These are phyloP conservation scores for Fusarium nanum DNA, from an alignment of 2,329 filamentous ascomycete genomes.

Conservation along the genomic window DNA sequence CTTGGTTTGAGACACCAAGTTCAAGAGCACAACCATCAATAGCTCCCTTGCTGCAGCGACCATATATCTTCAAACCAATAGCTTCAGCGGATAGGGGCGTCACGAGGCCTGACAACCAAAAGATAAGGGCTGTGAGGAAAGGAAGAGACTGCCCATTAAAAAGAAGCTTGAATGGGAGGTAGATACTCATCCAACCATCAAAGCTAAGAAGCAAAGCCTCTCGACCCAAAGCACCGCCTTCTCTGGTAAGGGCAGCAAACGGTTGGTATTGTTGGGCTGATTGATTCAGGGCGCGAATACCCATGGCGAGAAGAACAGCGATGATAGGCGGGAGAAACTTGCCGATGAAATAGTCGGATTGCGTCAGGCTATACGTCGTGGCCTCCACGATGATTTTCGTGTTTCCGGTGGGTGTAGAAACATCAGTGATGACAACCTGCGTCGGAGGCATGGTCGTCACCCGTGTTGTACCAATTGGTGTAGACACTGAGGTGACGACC, in stretches of 20 bases:
- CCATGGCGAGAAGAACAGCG: constrained; percentile 54
- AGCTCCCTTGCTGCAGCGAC: constrained; percentile 26
- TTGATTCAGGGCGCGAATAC: constrained; percentile 55
- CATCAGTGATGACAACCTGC: constrained; percentile 30
- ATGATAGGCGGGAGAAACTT: constrained; percentile 57
- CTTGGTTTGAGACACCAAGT: constrained; percentile 31
- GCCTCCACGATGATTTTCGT: constrained; percentile 26
- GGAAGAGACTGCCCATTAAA: constrained; percentile 51
- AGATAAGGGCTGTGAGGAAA: constrained; percentile 28
- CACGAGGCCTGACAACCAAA: constrained; percentile 23
- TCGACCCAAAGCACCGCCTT: constrained; percentile 52
- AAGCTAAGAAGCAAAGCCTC: constrained; percentile 59
- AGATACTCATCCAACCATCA: constrained; percentile 51
- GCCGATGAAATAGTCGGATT: constrained; percentile 52
- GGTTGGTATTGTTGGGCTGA: constrained; percentile 58
- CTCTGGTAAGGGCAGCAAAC: constrained; percentile 55
- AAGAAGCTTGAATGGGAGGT: constrained; percentile 51
- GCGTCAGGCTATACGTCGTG: constrained; percentile 31
- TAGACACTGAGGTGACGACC: constrained; percentile 25
- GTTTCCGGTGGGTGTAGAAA: constrained; percentile 18
- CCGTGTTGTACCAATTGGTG: constrained; percentile 15
- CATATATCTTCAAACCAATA: constrained; percentile 41
- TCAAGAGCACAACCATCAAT: constrained; percentile 39
- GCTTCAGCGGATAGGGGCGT: constrained; percentile 39
- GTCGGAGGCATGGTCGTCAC: constrained; percentile 34